phyloP scores from a whole-genome alignment of 805 yeast genomes.

The Wickerhamomyces hampshirensis region DNA sequence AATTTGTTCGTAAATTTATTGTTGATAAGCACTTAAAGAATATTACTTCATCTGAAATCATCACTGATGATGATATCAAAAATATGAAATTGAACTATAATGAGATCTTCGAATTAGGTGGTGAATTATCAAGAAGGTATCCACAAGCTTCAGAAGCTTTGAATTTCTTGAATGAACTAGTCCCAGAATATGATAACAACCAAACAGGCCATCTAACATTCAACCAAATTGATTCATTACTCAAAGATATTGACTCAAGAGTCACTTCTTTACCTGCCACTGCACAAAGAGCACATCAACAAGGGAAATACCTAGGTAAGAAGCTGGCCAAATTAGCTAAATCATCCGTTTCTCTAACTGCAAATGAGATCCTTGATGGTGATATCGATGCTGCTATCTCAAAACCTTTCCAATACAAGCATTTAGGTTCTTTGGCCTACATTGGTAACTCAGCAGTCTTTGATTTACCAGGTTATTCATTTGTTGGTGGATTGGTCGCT shows the following conservation, averaged over 20 bases:
- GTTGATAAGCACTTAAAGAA: conserved; percentile 36
- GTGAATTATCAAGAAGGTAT: conserved; percentile 43
- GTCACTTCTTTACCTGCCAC: conserved; percentile 69
- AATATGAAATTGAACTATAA: conserved; percentile 40
- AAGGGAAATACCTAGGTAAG: conserved; percentile 60
- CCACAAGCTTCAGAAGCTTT: conserved; percentile 59
- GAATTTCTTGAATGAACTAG: conserved; percentile 41
- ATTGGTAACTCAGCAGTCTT: conserved; percentile 69
- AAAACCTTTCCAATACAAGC: conserved; percentile 58
- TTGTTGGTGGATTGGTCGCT: conserved; percentile 64
- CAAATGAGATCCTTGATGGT: conserved; percentile 43
- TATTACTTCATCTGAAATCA: conserved; percentile 30
- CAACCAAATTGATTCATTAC: conserved; percentile 43
- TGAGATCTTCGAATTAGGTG: conserved; percentile 45
- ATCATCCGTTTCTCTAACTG: conserved; percentile 37
- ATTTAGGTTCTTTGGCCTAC: conserved; percentile 64
- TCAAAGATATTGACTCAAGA: conserved; percentile 54
- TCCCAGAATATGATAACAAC: conserved; percentile 47
- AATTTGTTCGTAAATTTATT: conserved; percentile 42
- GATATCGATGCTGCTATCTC: conserved; percentile 52
- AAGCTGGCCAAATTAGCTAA: conserved; percentile 51
- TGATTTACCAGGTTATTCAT: conserved; percentile 55
- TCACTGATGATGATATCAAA: conserved; percentile 48
- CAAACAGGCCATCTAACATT: conserved; percentile 47
- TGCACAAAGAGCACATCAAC: conserved; percentile 71